Evolutionary conservation across 2,329 filamentous ascomycete species (phyloP).

Genomic region (Lomentospora prolificans): DNA sequence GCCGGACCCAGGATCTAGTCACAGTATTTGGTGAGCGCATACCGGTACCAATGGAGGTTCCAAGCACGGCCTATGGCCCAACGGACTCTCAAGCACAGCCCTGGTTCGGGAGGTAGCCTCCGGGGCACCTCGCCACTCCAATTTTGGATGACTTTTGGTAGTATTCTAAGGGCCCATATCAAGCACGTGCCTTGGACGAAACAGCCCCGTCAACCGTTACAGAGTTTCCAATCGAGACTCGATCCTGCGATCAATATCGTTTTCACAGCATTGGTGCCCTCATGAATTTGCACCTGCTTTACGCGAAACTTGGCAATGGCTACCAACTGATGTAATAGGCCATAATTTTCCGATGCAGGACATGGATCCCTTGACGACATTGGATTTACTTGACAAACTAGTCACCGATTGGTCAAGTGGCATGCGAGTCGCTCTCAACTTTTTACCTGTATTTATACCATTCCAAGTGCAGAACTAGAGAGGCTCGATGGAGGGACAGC

Average conservation of each 20-base stretch:
- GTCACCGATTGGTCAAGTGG: neutral
- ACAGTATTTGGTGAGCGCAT: neutral
- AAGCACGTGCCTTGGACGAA: too few species aligned
- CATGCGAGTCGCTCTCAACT: too few species aligned
- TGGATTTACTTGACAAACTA: neutral
- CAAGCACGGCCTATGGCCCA: neutral
- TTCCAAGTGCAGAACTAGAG: too few species aligned
- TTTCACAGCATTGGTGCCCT: too few species aligned
- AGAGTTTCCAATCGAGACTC: too few species aligned
- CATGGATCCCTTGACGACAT: neutral
- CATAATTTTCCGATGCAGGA: neutral
- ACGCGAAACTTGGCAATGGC: too few species aligned
- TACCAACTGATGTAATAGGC: neutral
- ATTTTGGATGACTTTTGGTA: neutral
- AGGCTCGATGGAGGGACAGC: too few species aligned
- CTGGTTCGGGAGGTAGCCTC: neutral
- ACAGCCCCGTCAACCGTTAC: too few species aligned
- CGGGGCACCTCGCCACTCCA: neutral
- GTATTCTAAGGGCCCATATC: too few species aligned
- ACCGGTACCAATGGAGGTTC: constrained; percentile 3
- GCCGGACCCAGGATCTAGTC: neutral
- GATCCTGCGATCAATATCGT: too few species aligned
- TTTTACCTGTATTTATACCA: neutral
- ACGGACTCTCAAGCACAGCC: neutral
- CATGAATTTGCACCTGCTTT: too few species aligned